Evolutionary conservation across 1,284 basidiomycete species (phyloP).

Genomic region (Phylloboletellus chloephorus): DNA sequence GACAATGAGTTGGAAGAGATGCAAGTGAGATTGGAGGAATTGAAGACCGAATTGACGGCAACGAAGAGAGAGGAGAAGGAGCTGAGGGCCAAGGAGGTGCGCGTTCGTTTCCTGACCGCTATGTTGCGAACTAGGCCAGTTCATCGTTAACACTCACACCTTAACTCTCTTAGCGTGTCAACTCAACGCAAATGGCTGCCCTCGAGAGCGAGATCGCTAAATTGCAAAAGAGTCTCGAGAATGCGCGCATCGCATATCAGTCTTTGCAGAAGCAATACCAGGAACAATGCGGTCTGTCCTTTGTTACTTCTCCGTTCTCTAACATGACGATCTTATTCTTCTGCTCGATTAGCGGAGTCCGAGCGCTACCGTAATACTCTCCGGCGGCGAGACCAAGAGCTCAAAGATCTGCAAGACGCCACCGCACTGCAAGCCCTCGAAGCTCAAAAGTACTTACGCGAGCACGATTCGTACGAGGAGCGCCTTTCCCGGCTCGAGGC

Average conservation of each 20-base stretch:
- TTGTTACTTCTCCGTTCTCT: background rate
- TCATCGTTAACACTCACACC: slow-evolving; percentile 2
- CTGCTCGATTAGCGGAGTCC: slow-evolving; percentile 51
- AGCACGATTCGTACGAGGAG: slow-evolving; percentile 66
- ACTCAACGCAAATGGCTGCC: slow-evolving; percentile 56
- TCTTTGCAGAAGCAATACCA: slow-evolving; percentile 79
- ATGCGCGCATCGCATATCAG: slow-evolving; percentile 61
- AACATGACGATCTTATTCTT: slow-evolving; percentile 3
- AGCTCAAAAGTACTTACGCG: slow-evolving; percentile 52
- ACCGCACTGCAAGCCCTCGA: slow-evolving; percentile 58
- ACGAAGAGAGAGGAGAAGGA: slow-evolving; percentile 88
- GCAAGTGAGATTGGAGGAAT: slow-evolving; percentile 67
- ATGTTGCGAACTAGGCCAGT: background rate
- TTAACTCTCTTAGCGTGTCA: slow-evolving; percentile 44
- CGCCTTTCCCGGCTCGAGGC: slow-evolving; percentile 58
- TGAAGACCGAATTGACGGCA: slow-evolving; percentile 63
- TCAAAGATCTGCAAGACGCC: slow-evolving; percentile 58
- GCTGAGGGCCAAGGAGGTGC: slow-evolving; percentile 72
- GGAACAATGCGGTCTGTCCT: slow-evolving; percentile 69
- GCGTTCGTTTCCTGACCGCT: slow-evolving; percentile 14
- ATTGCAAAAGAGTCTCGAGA: slow-evolving; percentile 66
- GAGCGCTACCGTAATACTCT: slow-evolving; percentile 74
- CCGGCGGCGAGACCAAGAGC: slow-evolving; percentile 65
- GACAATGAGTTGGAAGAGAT: slow-evolving; percentile 75
- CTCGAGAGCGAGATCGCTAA: slow-evolving; percentile 77